phyloP scores from a whole-genome alignment of 2,329 filamentous ascomycete species.

The Microsporum canis region DNA sequence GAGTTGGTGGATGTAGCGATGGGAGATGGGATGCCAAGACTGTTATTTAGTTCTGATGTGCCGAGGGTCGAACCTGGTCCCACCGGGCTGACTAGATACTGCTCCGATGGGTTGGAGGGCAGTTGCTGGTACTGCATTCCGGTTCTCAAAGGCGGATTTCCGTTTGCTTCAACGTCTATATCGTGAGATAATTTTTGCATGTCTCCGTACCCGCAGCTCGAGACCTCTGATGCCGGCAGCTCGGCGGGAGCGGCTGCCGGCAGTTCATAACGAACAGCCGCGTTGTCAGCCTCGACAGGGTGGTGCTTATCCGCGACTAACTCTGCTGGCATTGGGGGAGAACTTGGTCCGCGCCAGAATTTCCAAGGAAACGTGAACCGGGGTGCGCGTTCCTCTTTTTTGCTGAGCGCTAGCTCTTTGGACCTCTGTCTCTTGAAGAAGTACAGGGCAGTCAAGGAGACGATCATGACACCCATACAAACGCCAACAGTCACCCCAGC shows the following conservation, averaged over 20 bases:
- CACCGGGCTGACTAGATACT: conserved; percentile 9
- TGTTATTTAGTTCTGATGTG: conserved; percentile 2
- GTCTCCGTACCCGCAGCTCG: neutral
- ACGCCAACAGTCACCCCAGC: conserved; percentile 11
- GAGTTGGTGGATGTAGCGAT: conserved; percentile 7
- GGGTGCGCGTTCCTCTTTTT: neutral
- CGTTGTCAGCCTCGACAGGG: conserved; percentile 18
- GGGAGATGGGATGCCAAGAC: conserved; percentile 8
- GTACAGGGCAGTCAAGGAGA: conserved; percentile 8
- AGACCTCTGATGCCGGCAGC: conserved; percentile 8
- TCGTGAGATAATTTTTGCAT: neutral
- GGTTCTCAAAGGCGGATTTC: neutral
- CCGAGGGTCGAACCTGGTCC: conserved; percentile 2
- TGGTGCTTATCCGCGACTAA: conserved; percentile 19
- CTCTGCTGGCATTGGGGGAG: conserved; percentile 11
- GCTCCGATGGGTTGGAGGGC: neutral
- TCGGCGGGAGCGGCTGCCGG: conserved; percentile 7
- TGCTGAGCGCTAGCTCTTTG: neutral
- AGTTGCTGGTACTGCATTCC: neutral
- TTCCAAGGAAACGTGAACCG: conserved; percentile 7
- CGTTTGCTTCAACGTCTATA: neutral
- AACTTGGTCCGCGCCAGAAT: conserved; percentile 9
- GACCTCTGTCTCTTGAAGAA: neutral
- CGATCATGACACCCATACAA: conserved; percentile 1
- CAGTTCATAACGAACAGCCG: conserved; percentile 17